phyloP scores from a whole-genome alignment of 2,329 filamentous ascomycete species.

The Parastagonospora nodorum region DNA sequence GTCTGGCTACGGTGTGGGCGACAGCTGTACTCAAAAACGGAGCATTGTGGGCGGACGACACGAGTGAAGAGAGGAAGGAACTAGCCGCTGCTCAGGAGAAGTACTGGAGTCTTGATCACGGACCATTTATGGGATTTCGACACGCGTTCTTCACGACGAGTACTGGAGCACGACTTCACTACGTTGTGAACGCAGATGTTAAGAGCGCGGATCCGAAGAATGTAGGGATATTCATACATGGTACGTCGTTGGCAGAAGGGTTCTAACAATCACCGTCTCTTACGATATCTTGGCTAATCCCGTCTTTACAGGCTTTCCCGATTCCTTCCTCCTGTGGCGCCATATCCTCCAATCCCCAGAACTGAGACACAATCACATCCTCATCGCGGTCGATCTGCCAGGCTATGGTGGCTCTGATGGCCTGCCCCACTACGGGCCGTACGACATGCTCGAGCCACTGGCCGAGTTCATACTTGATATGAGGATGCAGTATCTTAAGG shows the following conservation, averaged over 20 bases:
- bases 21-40: conserved; percentile 33
- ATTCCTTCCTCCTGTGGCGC: conserved; percentile 62
- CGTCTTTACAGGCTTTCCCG: conserved; percentile 56
- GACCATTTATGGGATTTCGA: conserved; percentile 51
- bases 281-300: neutral
- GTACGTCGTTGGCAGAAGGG: conserved; percentile 9
- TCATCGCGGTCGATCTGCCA: conserved; percentile 63
- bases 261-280: neutral
- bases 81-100: conserved; percentile 51
- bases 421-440: conserved; percentile 55
- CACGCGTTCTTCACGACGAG: conserved; percentile 59
- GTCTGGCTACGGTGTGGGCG: conserved; percentile 24
- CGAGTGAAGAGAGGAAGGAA: conserved; percentile 33
- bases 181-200: conserved; percentile 50
- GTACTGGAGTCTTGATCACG: conserved; percentile 59
- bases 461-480: conserved; percentile 59
- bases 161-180: conserved; percentile 60
- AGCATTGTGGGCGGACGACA: conserved; percentile 32
- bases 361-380: conserved; percentile 46
- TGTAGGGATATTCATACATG: conserved; percentile 62
- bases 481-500: conserved; percentile 50
- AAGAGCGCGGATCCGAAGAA: conserved; percentile 29
- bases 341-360: conserved; percentile 51
- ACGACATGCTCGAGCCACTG: conserved; percentile 59
- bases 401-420: conserved; percentile 64